Evolutionary conservation across 2,329 filamentous ascomycete genomes (phyloP), one percentile per base, ranked within the genome.

Genomic region (Colletotrichum cereale): DNA sequence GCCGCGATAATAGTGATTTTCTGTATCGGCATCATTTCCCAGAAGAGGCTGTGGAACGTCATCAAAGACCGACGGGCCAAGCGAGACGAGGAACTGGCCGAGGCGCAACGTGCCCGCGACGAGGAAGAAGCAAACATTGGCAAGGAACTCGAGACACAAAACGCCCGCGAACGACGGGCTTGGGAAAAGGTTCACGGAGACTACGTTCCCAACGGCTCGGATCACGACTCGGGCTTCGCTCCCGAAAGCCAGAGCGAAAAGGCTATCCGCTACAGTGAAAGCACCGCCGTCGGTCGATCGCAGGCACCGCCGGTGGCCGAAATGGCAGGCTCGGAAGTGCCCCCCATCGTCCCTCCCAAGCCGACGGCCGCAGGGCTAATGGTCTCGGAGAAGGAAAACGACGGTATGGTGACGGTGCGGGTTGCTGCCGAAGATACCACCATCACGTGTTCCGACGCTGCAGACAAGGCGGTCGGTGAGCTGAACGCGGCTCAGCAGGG

Each of bases 31-130:
- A 84, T 97, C 31, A 86, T 97, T 53, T 97, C 94, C 0, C 96
- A 98, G 79, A 85, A 96, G 75, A 93, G 92, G 76, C 84, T 98
- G 18, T 98, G 95, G 95, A 94, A 90, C 73, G 85, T 97, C 10
- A 89, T 97, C 71, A 89, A 90, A 76, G 87, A 91, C 72, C 86
- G 86, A 56, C 86, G 88, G 61, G 84, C 86, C 75, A 84, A 85
- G 81, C 88, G 83, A 76, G 87, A 85, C 0, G 84, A 83, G 21
- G 85, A 85, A 66, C 80, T 81, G 63, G 84, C 84, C n/a, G 84
- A 87, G 76, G 85, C 83, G 26, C 84, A 87, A 77, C 84, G 80
- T 3, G 86, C 88, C 66, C 81, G 90, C 68, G 87, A 91, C 63
- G 84, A 84, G 61, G 89, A 92, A 73, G 93, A 97, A 78, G 89